These are phyloP conservation scores for Pachyrhizus erosus DNA, from an alignment of 306 rosid species.

Conservation along the genomic window DNA sequence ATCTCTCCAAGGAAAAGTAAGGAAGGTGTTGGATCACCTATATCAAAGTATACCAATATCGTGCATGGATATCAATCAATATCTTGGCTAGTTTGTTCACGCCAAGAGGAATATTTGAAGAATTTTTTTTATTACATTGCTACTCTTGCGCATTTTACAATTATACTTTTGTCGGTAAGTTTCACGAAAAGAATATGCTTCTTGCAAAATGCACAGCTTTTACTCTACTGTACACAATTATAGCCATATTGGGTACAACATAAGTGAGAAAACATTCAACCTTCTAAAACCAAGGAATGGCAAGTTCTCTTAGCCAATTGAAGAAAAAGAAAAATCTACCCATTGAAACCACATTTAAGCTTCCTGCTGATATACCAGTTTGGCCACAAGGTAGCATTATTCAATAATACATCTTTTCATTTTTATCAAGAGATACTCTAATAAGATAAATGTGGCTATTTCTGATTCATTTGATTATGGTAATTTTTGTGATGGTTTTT, in stretches of 20 bases:
- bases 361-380: slow-evolving; percentile 62
- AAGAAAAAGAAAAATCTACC: slow-evolving; percentile 42
- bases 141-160: neutral
- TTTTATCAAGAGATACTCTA: neutral
- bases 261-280: neutral
- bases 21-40: neutral
- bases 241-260: neutral
- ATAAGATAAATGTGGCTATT: neutral
- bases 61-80: neutral
- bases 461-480: neutral
- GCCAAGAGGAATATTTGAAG: slow-evolving; percentile 15
- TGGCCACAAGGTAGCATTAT: slow-evolving; percentile 53
- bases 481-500: neutral
- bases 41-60: neutral
- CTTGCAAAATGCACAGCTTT: slow-evolving; percentile 4
- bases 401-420: neutral
- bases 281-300: slow-evolving; percentile 46
- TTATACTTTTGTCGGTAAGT: neutral
- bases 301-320: slow-evolving; percentile 43
- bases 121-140: neutral
- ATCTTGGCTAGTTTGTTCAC: neutral
- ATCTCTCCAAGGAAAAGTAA: slow-evolving; percentile 40
- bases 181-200: slow-evolving; percentile 44
- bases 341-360: slow-evolving; percentile 60
- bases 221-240: neutral